Evolutionary conservation across 495 filamentous ascomycete genomes (phyloP).

Genomic region (Aspergillus asperescens): DNA sequence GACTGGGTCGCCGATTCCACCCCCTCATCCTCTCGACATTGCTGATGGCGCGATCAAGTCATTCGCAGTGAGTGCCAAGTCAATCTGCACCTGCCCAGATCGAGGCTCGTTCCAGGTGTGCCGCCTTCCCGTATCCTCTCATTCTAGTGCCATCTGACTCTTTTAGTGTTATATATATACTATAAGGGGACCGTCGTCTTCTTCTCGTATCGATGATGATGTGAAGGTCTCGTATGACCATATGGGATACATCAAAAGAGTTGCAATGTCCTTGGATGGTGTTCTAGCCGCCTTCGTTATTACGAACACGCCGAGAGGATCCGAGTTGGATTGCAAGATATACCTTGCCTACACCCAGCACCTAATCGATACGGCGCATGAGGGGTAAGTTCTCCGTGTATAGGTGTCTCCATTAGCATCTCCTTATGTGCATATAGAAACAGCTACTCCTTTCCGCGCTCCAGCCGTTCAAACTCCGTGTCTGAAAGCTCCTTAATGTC

Average conservation of each 20-base stretch:
- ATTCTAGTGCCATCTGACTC: background rate
- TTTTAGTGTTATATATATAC: slow-evolving; percentile 16
- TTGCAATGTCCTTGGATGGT: slow-evolving; percentile 14
- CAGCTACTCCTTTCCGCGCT: background rate
- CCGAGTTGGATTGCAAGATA: slow-evolving; percentile 2
- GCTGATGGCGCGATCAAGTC: slow-evolving; percentile 4
- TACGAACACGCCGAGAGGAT: background rate
- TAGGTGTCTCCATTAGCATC: background rate
- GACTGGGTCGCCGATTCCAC: background rate
- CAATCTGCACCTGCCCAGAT: slow-evolving; percentile 6
- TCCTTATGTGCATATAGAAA: background rate
- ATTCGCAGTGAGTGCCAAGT: slow-evolving; percentile 12
- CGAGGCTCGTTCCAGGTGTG: slow-evolving; percentile 11
- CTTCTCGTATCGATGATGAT: background rate
- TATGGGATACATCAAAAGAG: slow-evolving; percentile 12
- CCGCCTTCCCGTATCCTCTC: background rate
- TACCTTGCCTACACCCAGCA: slow-evolving; percentile 15
- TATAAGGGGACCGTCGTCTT: background rate
- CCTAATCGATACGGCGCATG: slow-evolving; percentile 7
- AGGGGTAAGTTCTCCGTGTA: slow-evolving; percentile 2
- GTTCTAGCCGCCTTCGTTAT: slow-evolving; percentile 12
- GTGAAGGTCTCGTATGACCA: slow-evolving; percentile 4
- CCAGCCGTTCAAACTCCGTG: slow-evolving; percentile 13
- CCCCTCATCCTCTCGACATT: background rate
- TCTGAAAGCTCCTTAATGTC: slow-evolving; percentile 4